Conservation (phyloP, 192 early-diverging fungal genomes). For the Coemansia sp. region DNA sequence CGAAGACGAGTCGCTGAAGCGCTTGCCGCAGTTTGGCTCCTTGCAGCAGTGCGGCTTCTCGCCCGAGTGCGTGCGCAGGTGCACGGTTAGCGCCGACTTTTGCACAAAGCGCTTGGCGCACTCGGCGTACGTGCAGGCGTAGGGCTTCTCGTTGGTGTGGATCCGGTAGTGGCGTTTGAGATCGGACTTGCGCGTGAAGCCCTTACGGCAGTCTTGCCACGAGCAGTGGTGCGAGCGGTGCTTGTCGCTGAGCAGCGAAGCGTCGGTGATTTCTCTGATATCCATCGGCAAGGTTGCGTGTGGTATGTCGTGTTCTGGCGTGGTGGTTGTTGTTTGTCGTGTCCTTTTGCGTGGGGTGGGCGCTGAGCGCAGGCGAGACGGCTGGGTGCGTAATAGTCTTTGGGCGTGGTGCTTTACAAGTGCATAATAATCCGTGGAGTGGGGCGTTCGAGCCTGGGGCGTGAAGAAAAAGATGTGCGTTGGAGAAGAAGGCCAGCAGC, state of each 20-base stretch:
- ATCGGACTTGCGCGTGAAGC: slow-evolving; percentile 71
- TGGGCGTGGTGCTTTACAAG: slow-evolving; percentile 5
- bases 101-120: slow-evolving; percentile 87
- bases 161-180: slow-evolving; percentile 75
- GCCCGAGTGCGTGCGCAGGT: slow-evolving; percentile 76
- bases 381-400: not conserved
- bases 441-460: not conserved
- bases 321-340: not conserved
- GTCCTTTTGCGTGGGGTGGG: slow-evolving; percentile 10
- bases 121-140: slow-evolving; percentile 59
- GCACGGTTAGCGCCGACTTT: slow-evolving; percentile 79
- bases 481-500: not conserved
- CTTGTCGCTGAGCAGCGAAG: slow-evolving; percentile 33
- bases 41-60: slow-evolving; percentile 73
- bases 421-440: not conserved
- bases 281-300: slow-evolving; percentile 19
- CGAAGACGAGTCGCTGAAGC: slow-evolving; percentile 77
- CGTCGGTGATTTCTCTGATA: slow-evolving; percentile 37
- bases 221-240: slow-evolving; percentile 53
- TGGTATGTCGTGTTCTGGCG: not conserved
- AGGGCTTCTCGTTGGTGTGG: slow-evolving; percentile 80
- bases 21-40: slow-evolving; percentile 68
- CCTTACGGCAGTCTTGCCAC: slow-evolving; percentile 65
- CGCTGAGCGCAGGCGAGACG: no score
- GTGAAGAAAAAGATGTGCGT: slow-evolving; percentile 1